Conservation (phyloP, 1,139 yeast genomes). For the Suhomyces taliae region DNA sequence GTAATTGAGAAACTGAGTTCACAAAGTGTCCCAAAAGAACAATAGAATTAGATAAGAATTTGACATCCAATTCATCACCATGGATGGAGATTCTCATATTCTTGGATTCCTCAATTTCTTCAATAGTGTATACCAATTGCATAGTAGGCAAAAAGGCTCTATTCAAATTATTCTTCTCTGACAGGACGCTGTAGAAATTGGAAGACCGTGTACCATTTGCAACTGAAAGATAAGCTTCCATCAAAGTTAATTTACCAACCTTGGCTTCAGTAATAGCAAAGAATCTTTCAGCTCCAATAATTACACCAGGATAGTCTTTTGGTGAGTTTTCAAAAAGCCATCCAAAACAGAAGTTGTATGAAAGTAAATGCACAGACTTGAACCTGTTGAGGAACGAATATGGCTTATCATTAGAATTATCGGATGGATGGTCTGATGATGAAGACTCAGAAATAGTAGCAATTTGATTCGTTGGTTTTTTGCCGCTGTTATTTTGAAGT, state of each 20-base stretch:
- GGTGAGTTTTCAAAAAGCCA: slow-evolving; percentile 59
- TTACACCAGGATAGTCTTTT: slow-evolving; percentile 63
- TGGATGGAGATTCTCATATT: slow-evolving; percentile 46
- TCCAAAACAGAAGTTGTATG: slow-evolving; percentile 71
- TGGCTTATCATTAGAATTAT: too few relatives aligned
- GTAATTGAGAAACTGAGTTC: slow-evolving; percentile 46
- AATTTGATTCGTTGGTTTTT: neutral
- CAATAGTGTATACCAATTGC: slow-evolving; percentile 56
- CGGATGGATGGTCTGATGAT: neutral
- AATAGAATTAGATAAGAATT: slow-evolving; percentile 55
- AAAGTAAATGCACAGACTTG: slow-evolving; percentile 56
- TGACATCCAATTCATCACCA: slow-evolving; percentile 71
- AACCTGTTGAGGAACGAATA: slow-evolving; percentile 24
- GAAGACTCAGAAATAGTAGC: neutral
- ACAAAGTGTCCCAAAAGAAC: slow-evolving; percentile 46
- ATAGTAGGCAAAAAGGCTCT: slow-evolving; percentile 68
- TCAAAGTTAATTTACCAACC: slow-evolving; percentile 64
- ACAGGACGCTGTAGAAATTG: slow-evolving; percentile 49
- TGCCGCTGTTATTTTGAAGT: neutral
- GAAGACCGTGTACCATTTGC: slow-evolving; percentile 61
- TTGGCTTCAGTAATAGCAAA: slow-evolving; percentile 61
- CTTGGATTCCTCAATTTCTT: slow-evolving; percentile 28
- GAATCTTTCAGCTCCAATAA: slow-evolving; percentile 70
- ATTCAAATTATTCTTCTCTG: slow-evolving; percentile 50
- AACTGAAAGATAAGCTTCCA: slow-evolving; percentile 63